Evolutionary conservation across 257 asterid genomes (phyloP), one percentile per base, ranked within the genome.

Genomic region (Plantago ovata): DNA sequence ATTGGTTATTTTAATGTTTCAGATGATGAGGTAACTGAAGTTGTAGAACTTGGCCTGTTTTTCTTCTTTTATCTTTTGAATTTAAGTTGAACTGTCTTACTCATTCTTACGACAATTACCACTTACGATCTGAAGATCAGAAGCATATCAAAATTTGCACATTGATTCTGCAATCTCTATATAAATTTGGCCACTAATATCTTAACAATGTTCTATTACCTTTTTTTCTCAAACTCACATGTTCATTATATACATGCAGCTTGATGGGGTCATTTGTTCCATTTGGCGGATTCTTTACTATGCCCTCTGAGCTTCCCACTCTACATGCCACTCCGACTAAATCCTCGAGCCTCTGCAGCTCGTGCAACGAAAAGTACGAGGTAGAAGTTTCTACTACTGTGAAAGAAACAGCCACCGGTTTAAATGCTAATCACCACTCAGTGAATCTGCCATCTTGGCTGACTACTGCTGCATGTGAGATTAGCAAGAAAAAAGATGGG

Each of bases 201-300:
- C 61, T 61, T 64, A 33, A 58, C 60, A 55, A 4, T 49, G 7
- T 49, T 15, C 9, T 21, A 4, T 49, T 20, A 18, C 24, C 20
- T 14, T 53, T 68, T 65, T 57, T 19, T 62, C 84, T 75, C 74
- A 71, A 50, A 52, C 69, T 72, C 67, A 66, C 67, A 53, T 68
- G 66, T 69, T 71, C 41, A 32, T 69, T 41, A 41, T 67, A 54
- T 76, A 43, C 56, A 45, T 77, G 75, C 98, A 92, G 98, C 81
- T 84, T 92, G 82, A 80, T 88, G 86, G 85, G 86, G 68, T 87
- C 98, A 54, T 92, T 92, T 77, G 95, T 92, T 54, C 98, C 96
- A 18, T 81, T 92, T 44, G 98, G 94, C 39, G 98, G 98, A 64
- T 85, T 92, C 81, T 88, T 92, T 74, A 32, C 96, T 28, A 44